Evolutionary conservation across 805 yeast species (phyloP), one percentile per base, ranked within the genome.

Genomic region (Starmera dryadoides): DNA sequence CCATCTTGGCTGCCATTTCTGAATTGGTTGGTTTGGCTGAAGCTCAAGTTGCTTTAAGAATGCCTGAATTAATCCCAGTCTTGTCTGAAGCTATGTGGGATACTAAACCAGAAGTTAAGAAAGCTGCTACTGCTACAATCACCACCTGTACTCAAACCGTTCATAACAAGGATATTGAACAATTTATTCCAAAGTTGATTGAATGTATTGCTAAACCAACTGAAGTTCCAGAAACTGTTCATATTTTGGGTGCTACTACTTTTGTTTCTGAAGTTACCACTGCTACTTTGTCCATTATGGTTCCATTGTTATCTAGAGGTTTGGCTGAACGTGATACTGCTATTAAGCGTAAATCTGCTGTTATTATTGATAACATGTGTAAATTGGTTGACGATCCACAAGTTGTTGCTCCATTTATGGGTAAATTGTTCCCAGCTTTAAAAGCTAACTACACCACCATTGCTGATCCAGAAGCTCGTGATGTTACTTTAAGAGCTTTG

Each of bases 401-500:
- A 77, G 94, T 93, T 65, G 95, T 93, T 73, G 99, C 98, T 77
- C 98, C 99, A 55, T 93, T 93, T 86, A 75, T 93, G 83, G 75
- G 77, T 72, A 85, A 83, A 66, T 81, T 93, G 63, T 84, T 87
- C 77, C 99, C 99, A 67, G 86, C 96, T 63, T 78, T 93, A 71
- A 86, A 86, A 81, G 69, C 81, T 66, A 93, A 93, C 86, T 80
- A 82, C 75, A 73, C 85, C 63, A 87, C 86, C 76, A 89, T 93
- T 74, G 98, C 98, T 70, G 98, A 93, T 73, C 99, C 99, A 68
- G 99, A 93, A 77, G 98, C 98, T 57, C 91, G 99, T 77, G 91
- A 86, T 55, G 98, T 93, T 66, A 93, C 98, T 59, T 76, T 77
- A 63, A 89, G 98, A 77, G 99, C 95, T 66, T 77, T 91, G 70